These are phyloP conservation scores for Fusarium concolor DNA, from an alignment of 2,329 filamentous ascomycete species.

Conservation along the genomic window DNA sequence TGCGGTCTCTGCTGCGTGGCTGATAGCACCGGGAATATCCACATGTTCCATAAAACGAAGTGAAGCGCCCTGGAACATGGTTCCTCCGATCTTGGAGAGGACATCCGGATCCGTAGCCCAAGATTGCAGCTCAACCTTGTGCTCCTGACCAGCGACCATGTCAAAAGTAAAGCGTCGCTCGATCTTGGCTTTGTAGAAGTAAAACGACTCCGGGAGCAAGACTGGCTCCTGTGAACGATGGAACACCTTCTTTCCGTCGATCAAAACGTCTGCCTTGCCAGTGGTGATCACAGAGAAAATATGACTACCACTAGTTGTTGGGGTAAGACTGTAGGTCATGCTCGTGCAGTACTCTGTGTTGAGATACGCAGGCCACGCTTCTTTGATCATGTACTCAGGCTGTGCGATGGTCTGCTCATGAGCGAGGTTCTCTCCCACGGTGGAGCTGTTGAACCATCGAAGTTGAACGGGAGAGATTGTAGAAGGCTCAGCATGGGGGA, in stretches of 20 bases:
- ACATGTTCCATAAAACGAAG: slow-evolving; percentile 10
- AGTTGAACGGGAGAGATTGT: neutral
- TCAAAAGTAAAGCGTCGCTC: neutral
- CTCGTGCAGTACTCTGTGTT: neutral
- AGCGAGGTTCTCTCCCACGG: neutral
- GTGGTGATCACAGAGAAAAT: slow-evolving; percentile 1
- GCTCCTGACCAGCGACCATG: neutral
- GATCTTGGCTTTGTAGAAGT: slow-evolving; percentile 17
- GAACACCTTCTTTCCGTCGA: neutral
- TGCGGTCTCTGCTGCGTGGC: neutral
- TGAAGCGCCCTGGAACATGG: slow-evolving; percentile 12
- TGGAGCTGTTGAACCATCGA: neutral
- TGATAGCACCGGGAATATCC: neutral
- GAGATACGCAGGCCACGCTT: neutral
- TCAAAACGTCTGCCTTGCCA: neutral
- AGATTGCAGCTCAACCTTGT: neutral
- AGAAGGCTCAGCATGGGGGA: neutral
- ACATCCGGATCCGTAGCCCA: slow-evolving; percentile 5
- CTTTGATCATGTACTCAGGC: slow-evolving; percentile 15
- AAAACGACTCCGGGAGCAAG: slow-evolving; percentile 6
- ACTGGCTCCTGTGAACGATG: neutral
- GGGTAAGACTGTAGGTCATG: neutral
- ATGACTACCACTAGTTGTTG: neutral
- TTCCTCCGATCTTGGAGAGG: neutral
- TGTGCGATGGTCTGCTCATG: neutral